Percentiles rank a stretch among this genome's conserved stretches.
phyloP scores from a whole-genome alignment of 1,284 basidiomycete genomes.

The Pseudozyma tsukubaensis region DNA sequence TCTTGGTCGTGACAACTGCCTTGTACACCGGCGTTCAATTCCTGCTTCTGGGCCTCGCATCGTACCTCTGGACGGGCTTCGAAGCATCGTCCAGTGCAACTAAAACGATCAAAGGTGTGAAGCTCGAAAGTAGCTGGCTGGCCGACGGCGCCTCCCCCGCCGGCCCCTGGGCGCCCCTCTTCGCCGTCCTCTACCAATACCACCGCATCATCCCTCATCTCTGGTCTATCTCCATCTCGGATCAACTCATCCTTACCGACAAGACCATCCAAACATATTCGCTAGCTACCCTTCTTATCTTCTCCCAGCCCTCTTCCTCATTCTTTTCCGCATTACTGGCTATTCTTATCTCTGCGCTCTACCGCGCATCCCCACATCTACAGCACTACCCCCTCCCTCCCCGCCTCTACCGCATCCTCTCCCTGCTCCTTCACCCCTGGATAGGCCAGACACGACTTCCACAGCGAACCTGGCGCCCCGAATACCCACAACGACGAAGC shows the following conservation, averaged over 20 bases:
- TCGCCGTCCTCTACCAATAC: conserved; percentile 37
- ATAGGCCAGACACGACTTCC: conserved; percentile 26
- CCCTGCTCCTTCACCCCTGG: conserved; percentile 9
- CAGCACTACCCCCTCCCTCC: conserved; percentile 24
- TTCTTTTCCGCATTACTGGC: conserved; percentile 15
- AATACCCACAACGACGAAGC: conserved; percentile 19
- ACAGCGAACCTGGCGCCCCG: conserved; percentile 29
- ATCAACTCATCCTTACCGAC: conserved; percentile 16
- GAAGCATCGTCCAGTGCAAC: background rate
- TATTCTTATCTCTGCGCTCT: conserved; percentile 20
- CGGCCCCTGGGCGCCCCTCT: conserved; percentile 38
- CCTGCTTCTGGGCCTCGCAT: conserved; percentile 7
- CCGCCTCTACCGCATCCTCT: conserved; percentile 15
- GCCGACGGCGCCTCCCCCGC: conserved; percentile 18
- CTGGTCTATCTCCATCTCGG: conserved; percentile 29
- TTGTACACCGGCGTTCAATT: conserved; percentile 20
- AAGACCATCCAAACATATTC: conserved; percentile 18
- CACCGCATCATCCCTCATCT: conserved; percentile 34
- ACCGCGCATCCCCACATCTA: conserved; percentile 12
- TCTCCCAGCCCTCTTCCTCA: conserved; percentile 17
- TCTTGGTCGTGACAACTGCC: conserved; percentile 20
- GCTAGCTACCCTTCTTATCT: conserved; percentile 16
- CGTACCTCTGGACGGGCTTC: background rate
- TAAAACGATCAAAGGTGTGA: background rate
- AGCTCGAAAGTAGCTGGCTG: conserved; percentile 7